Percentiles rank a stretch among this genome's conserved stretches.
Conservation (phyloP, 2,329 filamentous ascomycete species). For the Epichloe coenophiala region DNA sequence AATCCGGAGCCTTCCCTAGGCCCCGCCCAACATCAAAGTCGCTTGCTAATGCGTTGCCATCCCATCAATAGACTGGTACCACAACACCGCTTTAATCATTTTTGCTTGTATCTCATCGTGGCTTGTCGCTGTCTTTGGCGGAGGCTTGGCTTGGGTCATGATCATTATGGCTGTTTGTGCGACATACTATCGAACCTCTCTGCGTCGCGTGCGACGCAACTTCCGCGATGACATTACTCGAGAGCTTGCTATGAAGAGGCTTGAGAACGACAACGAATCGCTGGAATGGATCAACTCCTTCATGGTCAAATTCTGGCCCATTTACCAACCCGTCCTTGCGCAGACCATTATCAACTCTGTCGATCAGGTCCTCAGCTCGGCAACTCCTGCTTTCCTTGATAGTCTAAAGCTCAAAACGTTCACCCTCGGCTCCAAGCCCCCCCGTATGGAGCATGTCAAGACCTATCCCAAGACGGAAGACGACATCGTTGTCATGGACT, state of each 20-base stretch:
- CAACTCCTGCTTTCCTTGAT: constrained; percentile 85
- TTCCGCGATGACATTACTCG: constrained; percentile 89
- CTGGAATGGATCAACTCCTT: constrained; percentile 99
- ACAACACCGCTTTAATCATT: constrained; percentile 86
- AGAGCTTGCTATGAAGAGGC: constrained; percentile 71
- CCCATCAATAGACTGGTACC: constrained; percentile 78
- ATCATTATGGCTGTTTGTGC: constrained; percentile 83
- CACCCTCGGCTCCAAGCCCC: constrained; percentile 86
- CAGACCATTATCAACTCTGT: constrained; percentile 87
- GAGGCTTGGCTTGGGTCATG: constrained; percentile 85
- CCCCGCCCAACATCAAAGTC: neutral
- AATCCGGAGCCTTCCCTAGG: neutral
- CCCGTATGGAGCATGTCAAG: constrained; percentile 93
- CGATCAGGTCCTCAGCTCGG: constrained; percentile 86
- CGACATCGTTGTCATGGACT: constrained; percentile 96
- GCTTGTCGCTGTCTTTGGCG: constrained; percentile 78
- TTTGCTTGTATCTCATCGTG: constrained; percentile 87
- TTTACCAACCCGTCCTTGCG: constrained; percentile 88
- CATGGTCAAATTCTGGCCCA: constrained; percentile 97
- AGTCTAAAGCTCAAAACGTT: constrained; percentile 90
- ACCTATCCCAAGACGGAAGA: constrained; percentile 94
- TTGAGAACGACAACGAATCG: constrained; percentile 85
- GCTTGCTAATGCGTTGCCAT: neutral
- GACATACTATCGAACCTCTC: constrained; percentile 93
- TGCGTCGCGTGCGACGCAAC: constrained; percentile 85